A percentile compares a stretch with the other conserved stretches of the same genome.
phyloP scores from a whole-genome alignment of 2,329 filamentous ascomycete species.

The Gyromitra esculenta region DNA sequence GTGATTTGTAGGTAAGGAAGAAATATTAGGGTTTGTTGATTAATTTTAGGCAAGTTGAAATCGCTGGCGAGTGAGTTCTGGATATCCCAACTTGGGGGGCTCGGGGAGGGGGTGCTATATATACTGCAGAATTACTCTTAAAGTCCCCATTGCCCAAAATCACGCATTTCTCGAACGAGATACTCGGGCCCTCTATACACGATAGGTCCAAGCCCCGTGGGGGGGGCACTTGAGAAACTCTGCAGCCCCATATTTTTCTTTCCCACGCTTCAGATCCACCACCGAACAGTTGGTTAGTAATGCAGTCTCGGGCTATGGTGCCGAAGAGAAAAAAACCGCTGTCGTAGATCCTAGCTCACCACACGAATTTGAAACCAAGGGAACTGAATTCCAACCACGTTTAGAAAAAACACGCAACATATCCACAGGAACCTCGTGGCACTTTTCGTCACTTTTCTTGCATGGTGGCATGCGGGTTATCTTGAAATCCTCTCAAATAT shows the following conservation, averaged over 20 bases:
- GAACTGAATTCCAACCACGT: neutral
- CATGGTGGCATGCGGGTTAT: neutral
- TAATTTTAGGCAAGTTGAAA: neutral
- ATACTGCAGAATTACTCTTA: conserved; percentile 17
- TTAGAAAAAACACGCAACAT: conserved; percentile 2
- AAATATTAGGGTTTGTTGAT: neutral
- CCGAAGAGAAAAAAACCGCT: neutral
- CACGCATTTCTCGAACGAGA: neutral
- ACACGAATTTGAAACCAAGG: conserved; percentile 1
- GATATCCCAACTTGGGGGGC: neutral
- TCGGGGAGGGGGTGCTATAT: conserved; percentile 32
- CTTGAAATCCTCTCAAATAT: neutral
- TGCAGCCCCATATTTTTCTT: conserved; percentile 5
- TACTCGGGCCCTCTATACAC: neutral
- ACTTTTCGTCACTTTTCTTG: neutral
- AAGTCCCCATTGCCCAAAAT: conserved; percentile 2
- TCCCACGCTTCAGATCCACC: conserved; percentile 22
- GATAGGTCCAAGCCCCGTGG: neutral
- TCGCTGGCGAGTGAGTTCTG: neutral
- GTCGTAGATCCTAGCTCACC: neutral
- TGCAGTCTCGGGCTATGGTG: neutral
- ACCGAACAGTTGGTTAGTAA: neutral
- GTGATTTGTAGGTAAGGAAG: neutral
- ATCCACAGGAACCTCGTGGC: neutral
- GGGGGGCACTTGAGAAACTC: neutral